Base-by-base conservation (phyloP, 2,329 filamentous ascomycete genomes). In the Epichloe coenophiala region DNA sequence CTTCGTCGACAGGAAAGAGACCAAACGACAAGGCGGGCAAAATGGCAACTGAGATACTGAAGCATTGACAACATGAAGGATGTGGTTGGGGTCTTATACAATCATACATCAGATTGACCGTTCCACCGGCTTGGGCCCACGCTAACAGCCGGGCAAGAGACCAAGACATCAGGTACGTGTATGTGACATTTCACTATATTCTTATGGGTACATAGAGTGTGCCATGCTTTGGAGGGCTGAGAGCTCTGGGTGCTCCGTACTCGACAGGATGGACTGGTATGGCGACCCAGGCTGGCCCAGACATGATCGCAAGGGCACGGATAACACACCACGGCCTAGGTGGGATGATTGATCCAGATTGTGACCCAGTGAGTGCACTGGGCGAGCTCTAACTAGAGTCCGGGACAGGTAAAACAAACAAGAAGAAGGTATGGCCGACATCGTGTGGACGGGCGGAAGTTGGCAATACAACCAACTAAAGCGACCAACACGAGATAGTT, bases 51-150 rank as follows among this genome's bases (percentile, higher is more conserved):
- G 37, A 19, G 6, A 21, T 13, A 36, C n/a, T 8, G 21, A 11
- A 19, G 7, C 11, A 19, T 36, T 36, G 33, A 40, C 40, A 13
- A 33, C 23, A 5, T 21, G 21, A 40, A 47, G 51, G 51, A 46
- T 37, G 23, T n/a, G 44, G 43, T 48, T 48, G 33, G 40, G 45
- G 50, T 55, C 49, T 56, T 56, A 56, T 56, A 55, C 48, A n/a
- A 48, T 36, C 40, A 35, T 31, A 48, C 39, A 45, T 27, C 19
- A 45, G 36, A 36, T 46, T 48, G 39, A 38, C 31, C 33, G 41
- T 48, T 50, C 48, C 53, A 39, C 47, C n/a, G 35, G 40, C 35
- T 48, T 44, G 42, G 51, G 45, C 50, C 48, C 50, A 44, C 48
- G 44, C 50, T 50, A 45, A 41, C 5, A 36, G 21, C 19, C 27